Conservation (phyloP, 1,284 basidiomycete genomes). For the Irpex rosettiformis region DNA sequence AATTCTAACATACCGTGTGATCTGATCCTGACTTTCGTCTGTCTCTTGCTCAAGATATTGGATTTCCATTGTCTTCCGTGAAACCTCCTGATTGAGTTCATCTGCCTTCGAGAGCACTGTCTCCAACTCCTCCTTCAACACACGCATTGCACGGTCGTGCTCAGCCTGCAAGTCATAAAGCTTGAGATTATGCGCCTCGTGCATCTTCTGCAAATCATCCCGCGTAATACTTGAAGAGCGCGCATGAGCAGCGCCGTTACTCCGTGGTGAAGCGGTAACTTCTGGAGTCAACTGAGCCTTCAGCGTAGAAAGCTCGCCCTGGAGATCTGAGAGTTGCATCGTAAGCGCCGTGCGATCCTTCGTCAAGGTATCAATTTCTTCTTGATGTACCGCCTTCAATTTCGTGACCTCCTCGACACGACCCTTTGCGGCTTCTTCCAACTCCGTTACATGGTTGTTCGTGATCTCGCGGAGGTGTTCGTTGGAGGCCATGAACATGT, state of each 20-base stretch:
- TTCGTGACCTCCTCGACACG: conserved; percentile 68
- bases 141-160: conserved; percentile 61
- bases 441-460: conserved; percentile 62
- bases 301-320: conserved; percentile 68
- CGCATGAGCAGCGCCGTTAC: conserved; percentile 46
- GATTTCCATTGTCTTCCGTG: conserved; percentile 74
- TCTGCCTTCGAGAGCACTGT: conserved; percentile 48
- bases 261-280: conserved; percentile 44
- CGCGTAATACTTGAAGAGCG: conserved; percentile 56
- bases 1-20: conserved; percentile 71
- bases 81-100: conserved; percentile 58
- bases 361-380: conserved; percentile 49
- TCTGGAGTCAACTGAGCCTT: conserved; percentile 52
- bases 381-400: conserved; percentile 55
- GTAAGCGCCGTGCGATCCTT: conserved; percentile 58
- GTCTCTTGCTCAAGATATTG: conserved; percentile 73
- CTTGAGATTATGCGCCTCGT: conserved; percentile 80
- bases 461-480: conserved; percentile 67
- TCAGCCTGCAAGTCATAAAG: conserved; percentile 73
- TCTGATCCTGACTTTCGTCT: conserved; percentile 69
- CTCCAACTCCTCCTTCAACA: conserved; percentile 59
- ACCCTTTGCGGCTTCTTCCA: conserved; percentile 64
- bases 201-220: conserved; percentile 70
- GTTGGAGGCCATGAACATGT: conserved; percentile 62
- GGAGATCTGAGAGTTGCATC: conserved; percentile 62